These are phyloP conservation scores for Terana coerulea DNA, from an alignment of 768 basidiomycete genomes.

Conservation along the genomic window DNA sequence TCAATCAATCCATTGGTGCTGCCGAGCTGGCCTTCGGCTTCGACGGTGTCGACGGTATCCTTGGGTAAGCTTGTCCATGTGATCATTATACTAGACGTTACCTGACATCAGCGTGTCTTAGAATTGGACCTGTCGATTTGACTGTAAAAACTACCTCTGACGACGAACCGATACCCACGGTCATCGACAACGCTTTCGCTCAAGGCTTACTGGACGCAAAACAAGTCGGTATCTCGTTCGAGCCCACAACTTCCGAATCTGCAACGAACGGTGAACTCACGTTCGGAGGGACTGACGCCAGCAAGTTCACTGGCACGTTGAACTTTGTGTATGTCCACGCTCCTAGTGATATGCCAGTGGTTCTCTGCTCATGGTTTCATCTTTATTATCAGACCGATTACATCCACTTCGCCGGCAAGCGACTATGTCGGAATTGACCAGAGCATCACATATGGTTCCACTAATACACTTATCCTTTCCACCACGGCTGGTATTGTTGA, in stretches of 20 bases:
- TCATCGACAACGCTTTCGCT: conserved; percentile 4
- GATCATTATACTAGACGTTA: neutral
- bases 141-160: conserved; percentile 38
- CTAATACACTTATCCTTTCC: conserved; percentile 26
- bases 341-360: neutral
- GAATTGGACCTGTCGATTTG: conserved; percentile 58
- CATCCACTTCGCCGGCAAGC: conserved; percentile 19
- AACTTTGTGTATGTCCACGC: neutral
- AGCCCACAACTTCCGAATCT: neutral
- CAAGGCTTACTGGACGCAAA: neutral
- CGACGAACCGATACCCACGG: neutral
- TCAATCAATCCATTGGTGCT: conserved; percentile 63
- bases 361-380: conserved; percentile 9
- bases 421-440: conserved; percentile 28
- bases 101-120: neutral
- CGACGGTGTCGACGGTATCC: conserved; percentile 50
- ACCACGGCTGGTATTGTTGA: conserved; percentile 47
- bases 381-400: conserved; percentile 25
- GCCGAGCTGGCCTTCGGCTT: conserved; percentile 39
- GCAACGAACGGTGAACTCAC: conserved; percentile 3
- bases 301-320: conserved; percentile 5
- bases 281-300: conserved; percentile 1
- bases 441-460: conserved; percentile 22
- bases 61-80: conserved; percentile 7
- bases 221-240: conserved; percentile 6